phyloP scores from a whole-genome alignment of 768 basidiomycete genomes.

The Omphalotus guepiniiformis region DNA sequence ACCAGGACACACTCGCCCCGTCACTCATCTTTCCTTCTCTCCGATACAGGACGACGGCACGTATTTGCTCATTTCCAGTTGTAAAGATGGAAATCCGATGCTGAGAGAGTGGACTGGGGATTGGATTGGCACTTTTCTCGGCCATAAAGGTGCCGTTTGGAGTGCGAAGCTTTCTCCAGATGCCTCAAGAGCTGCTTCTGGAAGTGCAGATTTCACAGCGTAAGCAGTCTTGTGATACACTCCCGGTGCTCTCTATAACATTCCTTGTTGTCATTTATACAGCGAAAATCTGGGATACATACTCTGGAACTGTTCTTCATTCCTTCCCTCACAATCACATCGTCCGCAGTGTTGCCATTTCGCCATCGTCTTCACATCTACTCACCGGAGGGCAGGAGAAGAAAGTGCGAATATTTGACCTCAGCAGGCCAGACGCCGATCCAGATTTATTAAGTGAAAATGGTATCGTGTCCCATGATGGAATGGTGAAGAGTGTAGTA shows the following conservation, averaged over 20 bases:
- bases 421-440: conserved; percentile 80
- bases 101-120: conserved; percentile 96
- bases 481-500: conserved; percentile 87
- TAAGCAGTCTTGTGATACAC: conserved; percentile 36
- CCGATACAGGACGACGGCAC: conserved; percentile 77
- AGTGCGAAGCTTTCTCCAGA: conserved; percentile 88
- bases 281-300: conserved; percentile 98
- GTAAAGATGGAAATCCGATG: conserved; percentile 99
- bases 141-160: conserved; percentile 97
- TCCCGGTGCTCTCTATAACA: background rate
- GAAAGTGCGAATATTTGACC: conserved; percentile 93
- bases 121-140: conserved; percentile 93
- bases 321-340: conserved; percentile 99
- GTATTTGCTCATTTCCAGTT: conserved; percentile 90
- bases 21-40: conserved; percentile 94
- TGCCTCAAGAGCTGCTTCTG: conserved; percentile 82
- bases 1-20: conserved; percentile 81
- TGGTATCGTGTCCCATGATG: conserved; percentile 71
- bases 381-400: conserved; percentile 96
- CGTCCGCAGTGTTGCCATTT: conserved; percentile 90
- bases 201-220: conserved; percentile 98
- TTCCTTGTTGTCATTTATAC: conserved; percentile 12
- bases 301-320: conserved; percentile 79
- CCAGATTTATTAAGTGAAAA: conserved; percentile 72
- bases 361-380: conserved; percentile 62